A percentile compares a stretch with the other conserved stretches of the same genome.
Conservation (phyloP, 2,329 filamentous ascomycete genomes). For the Stagonosporopsis cucurbitacearum region DNA sequence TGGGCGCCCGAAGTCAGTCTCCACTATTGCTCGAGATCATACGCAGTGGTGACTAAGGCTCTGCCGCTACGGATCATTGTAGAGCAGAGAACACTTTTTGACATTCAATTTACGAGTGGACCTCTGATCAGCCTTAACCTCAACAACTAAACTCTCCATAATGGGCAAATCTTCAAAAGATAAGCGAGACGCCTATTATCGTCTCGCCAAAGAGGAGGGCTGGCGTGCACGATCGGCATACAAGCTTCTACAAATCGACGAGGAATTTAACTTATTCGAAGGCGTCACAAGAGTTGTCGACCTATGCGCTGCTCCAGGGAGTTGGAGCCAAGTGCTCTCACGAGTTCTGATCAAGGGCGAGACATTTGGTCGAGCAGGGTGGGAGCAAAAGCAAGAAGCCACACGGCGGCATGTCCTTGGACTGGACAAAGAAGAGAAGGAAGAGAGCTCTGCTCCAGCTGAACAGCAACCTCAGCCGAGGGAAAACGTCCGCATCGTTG, state of each 20-base stretch:
- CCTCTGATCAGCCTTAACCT: no score
- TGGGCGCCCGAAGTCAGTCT: no score
- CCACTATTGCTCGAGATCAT: no score
- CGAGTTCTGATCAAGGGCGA: conserved; percentile 92
- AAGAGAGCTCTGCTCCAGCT: conserved; percentile 22
- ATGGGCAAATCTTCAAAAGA: conserved; percentile 99
- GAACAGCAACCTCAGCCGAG: conserved; percentile 54
- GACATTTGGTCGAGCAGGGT: conserved; percentile 82
- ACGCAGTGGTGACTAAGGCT: no score
- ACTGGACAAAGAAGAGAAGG: conserved; percentile 14
- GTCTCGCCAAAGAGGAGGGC: conserved; percentile 97
- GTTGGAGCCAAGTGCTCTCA: conserved; percentile 96
- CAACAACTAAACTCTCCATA: not conserved
- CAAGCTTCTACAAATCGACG: conserved; percentile 94
- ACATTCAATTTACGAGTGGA: not conserved
- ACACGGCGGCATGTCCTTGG: conserved; percentile 67
- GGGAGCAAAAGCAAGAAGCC: conserved; percentile 81
- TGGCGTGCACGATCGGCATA: conserved; percentile 97
- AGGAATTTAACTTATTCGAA: conserved; percentile 93
- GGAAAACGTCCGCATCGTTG: conserved; percentile 87
- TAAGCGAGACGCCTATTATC: conserved; percentile 97
- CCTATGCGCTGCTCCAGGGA: conserved; percentile 92
- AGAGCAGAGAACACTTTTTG: not conserved
- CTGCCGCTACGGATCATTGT: not conserved
- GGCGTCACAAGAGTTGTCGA: conserved; percentile 93